Conservation (phyloP, 257 asterid genomes). For the Solanum gracilifrons region DNA sequence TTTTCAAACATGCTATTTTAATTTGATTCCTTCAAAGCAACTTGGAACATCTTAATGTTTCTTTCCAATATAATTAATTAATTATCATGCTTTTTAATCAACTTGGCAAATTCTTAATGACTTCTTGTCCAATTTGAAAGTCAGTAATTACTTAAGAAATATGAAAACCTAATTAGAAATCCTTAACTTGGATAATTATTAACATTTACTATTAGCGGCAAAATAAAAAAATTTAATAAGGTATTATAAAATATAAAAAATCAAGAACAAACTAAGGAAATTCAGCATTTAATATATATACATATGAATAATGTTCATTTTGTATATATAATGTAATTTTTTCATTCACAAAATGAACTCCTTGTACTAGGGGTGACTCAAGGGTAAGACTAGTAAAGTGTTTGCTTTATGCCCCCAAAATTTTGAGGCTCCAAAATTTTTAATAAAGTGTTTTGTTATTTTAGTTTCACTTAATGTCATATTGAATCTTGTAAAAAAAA, state of each 20-base stretch:
- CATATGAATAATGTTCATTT: too few species aligned
- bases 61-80: not conserved
- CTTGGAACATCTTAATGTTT: not conserved
- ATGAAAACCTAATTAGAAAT: not conserved
- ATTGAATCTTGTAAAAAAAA: not conserved
- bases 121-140: not conserved
- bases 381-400: not conserved
- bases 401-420: not conserved
- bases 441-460: too few species aligned
- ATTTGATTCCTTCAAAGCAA: not conserved
- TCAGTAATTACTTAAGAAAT: not conserved
- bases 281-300: not conserved
- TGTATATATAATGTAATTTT: too few species aligned
- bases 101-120: not conserved
- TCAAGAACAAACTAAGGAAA: too few species aligned
- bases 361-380: not conserved
- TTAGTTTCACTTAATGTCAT: too few species aligned
- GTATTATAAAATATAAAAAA: too few species aligned
- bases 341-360: too few species aligned
- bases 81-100: not conserved
- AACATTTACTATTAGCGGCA: too few species aligned
- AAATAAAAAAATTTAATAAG: too few species aligned
- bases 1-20: not conserved
- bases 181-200: not conserved
- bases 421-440: not conserved